Base-by-base conservation (phyloP, 2,329 filamentous ascomycete species). In the Chalara sp. region DNA sequence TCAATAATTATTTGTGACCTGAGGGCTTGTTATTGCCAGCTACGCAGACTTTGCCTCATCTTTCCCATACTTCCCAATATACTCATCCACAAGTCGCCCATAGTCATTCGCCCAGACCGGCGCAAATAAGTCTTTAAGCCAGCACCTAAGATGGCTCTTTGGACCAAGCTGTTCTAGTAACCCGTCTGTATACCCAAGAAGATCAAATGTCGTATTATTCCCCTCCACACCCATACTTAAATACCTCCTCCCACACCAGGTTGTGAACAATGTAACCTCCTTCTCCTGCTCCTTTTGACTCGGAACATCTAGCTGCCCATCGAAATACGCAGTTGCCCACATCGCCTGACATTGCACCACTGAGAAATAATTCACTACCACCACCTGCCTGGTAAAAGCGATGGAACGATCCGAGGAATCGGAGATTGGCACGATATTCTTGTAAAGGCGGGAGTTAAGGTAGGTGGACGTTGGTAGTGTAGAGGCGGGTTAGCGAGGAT, bases 271-370 rank as follows among this genome's bases (percentile, higher is more conserved):
- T 1, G 53, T 47, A 21, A 55, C 30, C 5, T 55, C 47, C 8
- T 46, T 21, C 29, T 48, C 12, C 35, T 30, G 33, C 7, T 55
- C 32, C 7, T 55, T 41, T 28, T 44, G 13, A 11, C 33, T 21
- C n/a, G 47, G 47, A 8, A 50, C n/a, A 13, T 10, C 28, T 8
- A 55, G 30, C 1, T 48, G 45, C 7, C 46, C 37, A 30, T 51
- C 53, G n/a, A 55, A 46, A 37, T 51, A 55, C 29, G 53, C 53
- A 5, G 43, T 48, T 3, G 50, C 46, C 51, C 53, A 55, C 13
- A 55, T 55, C 4, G 53, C 50, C 43, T 53, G 53, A n/a, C 41
- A 13, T 39, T 53, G 46, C 6, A 41, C 53, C 4, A 40, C 47
- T 6, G 42, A 44, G 28, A 49, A 52, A n/a, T 44, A 48, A 12